Evolutionary conservation across 192 early-diverging fungal genomes (phyloP).

Genomic region (Globomyces pollinis-pini): DNA sequence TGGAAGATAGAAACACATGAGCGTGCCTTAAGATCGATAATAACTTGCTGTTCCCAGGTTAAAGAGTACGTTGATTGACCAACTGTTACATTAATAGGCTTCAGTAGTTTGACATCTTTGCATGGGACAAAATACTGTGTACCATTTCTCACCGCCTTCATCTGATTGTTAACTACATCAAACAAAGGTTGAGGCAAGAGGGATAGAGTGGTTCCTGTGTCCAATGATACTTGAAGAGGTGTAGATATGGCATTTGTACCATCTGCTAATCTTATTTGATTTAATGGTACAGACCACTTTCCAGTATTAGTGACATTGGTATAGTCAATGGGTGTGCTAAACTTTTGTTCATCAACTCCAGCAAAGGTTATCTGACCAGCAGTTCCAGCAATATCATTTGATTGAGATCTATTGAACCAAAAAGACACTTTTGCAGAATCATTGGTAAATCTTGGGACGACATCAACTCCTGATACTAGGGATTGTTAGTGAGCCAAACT

Average conservation of each 20-base stretch:
- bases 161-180: background rate
- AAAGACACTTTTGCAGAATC: background rate
- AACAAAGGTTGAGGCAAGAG: background rate
- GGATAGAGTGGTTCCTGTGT: background rate
- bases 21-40: background rate
- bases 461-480: background rate
- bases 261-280: background rate
- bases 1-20: background rate
- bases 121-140: background rate
- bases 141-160: background rate
- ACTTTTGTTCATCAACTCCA: background rate
- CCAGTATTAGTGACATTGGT: background rate
- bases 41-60: background rate
- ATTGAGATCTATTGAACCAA: constrained; percentile 1
- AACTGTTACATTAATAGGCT: background rate
- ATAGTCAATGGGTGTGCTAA: background rate
- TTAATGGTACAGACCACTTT: background rate
- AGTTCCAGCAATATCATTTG: background rate
- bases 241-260: background rate
- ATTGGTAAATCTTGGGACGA: background rate
- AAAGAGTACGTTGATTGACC: background rate
- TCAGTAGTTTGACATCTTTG: background rate
- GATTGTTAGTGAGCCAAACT: background rate
- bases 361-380: constrained; percentile 4
- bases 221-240: background rate